These are phyloP conservation scores for Psidium friedrichsthalianum DNA, from an alignment of 345 rosid genomes.

Conservation along the genomic window DNA sequence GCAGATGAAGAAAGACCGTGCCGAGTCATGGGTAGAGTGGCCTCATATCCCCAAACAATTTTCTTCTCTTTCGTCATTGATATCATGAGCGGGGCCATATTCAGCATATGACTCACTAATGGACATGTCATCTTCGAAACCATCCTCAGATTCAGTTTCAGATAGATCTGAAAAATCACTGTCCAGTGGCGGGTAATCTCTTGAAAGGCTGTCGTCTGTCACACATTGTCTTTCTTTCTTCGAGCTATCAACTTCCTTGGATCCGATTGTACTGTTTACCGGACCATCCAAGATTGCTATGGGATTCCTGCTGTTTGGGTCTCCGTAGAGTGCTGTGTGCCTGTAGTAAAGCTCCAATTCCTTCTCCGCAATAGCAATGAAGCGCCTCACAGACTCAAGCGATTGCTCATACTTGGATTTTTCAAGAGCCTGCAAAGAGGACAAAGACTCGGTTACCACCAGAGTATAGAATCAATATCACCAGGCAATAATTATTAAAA, in stretches of 20 bases:
- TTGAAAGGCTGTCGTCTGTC: neutral
- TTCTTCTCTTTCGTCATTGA: neutral
- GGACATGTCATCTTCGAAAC: neutral
- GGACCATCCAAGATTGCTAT: conserved; percentile 35
- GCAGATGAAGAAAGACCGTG: neutral
- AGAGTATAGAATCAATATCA: neutral
- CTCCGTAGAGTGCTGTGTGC: conserved; percentile 68
- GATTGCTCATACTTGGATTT: conserved; percentile 87
- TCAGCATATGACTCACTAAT: neutral
- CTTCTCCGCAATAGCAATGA: conserved; percentile 67
- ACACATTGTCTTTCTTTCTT: neutral
- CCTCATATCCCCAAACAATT: neutral
- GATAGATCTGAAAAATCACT: neutral
- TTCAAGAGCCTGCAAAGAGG: conserved; percentile 57
- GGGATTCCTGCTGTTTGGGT: conserved; percentile 47
- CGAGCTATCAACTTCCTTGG: conserved; percentile 5
- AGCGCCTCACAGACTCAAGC: conserved; percentile 67
- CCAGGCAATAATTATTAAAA: neutral
- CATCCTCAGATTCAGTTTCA: neutral
- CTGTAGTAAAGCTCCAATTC: conserved; percentile 72
- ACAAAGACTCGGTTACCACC: neutral
- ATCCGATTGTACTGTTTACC: conserved; percentile 10
- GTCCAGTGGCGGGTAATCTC: neutral
- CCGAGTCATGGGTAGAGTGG: neutral
- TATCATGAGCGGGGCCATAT: neutral